phyloP scores from a whole-genome alignment of 164 flowering plant genomes.

The Hamamelis virginiana region DNA sequence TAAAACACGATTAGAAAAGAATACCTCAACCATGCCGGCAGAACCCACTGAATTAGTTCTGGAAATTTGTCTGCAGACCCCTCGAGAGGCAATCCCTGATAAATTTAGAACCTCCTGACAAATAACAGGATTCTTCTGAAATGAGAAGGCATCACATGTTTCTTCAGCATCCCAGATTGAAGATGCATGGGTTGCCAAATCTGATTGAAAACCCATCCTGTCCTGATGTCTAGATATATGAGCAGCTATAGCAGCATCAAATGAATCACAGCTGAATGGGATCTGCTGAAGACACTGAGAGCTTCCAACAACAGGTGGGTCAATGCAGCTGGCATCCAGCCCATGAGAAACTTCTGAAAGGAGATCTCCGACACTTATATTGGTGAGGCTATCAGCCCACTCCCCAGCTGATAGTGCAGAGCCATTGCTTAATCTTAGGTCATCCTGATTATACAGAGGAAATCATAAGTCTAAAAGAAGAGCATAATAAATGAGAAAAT shows the following conservation, averaged over 20 bases:
- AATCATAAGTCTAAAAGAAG: neutral
- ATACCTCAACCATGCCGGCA: constrained; percentile 45
- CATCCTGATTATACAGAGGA: constrained; percentile 33
- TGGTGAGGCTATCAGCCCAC: constrained; percentile 96
- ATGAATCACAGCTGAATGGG: constrained; percentile 83
- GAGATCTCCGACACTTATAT: constrained; percentile 80
- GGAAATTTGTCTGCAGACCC: constrained; percentile 18
- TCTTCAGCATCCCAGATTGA: constrained; percentile 97
- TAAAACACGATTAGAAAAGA: neutral
- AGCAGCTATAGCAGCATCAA: constrained; percentile 97
- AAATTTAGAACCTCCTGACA: constrained; percentile 19
- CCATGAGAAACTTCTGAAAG: constrained; percentile 56
- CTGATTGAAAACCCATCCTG: constrained; percentile 27
- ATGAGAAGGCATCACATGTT: constrained; percentile 92
- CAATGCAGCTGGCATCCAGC: constrained; percentile 27
- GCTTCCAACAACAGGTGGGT: constrained; percentile 35
- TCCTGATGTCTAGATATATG: constrained; percentile 59
- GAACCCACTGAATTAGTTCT: constrained; percentile 23
- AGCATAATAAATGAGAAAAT: neutral
- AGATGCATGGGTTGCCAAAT: constrained; percentile 38
- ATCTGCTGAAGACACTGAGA: constrained; percentile 48
- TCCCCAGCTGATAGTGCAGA: constrained; percentile 61
- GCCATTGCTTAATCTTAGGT: constrained; percentile 30
- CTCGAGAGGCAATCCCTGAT: constrained; percentile 28
- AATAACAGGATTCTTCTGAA: constrained; percentile 41